A percentile compares a stretch with the other conserved stretches of the same genome.
These are phyloP conservation scores for Tetrapisispora fleetii DNA, from an alignment of 805 yeast genomes.

Conservation along the genomic window DNA sequence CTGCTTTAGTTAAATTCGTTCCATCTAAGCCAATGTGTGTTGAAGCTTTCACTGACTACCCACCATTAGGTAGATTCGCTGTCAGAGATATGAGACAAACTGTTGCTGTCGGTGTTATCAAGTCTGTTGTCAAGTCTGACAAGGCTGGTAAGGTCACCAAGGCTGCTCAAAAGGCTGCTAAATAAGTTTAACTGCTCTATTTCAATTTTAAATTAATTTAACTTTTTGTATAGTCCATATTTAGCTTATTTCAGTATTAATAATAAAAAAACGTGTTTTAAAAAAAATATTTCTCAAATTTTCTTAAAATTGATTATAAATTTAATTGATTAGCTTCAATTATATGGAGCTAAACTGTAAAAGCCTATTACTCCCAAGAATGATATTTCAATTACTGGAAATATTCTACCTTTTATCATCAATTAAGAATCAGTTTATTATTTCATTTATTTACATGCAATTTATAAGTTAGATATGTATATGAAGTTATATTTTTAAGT, in stretches of 20 bases:
- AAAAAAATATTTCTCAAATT: neutral
- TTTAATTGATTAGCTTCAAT: too few relatives aligned
- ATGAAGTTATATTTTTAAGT: neutral
- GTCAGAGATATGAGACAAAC: conserved; percentile 99
- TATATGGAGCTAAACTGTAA: neutral
- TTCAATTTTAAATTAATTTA: neutral
- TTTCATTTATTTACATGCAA: neutral
- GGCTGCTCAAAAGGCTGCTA: conserved; percentile 54
- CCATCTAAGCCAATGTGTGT: conserved; percentile 55
- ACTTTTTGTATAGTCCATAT: conserved; percentile 1
- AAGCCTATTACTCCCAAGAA: too few relatives aligned
- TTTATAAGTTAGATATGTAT: neutral
- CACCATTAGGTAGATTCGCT: conserved; percentile 95
- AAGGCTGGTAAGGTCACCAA: conserved; percentile 91
- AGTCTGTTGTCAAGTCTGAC: conserved; percentile 82
- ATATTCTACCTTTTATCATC: too few relatives aligned
- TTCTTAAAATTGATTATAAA: neutral
- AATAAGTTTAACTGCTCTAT: conserved; percentile 45
- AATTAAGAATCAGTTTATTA: too few relatives aligned
- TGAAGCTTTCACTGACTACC: conserved; percentile 67
- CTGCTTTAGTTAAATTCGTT: conserved; percentile 85
- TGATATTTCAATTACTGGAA: too few relatives aligned
- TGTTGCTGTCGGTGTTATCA: conserved; percentile 98
- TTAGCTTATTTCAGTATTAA: conserved; percentile 1
- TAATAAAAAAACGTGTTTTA: conserved; percentile 19